phyloP scores from a whole-genome alignment of 257 asterid genomes.

The Knoxia roxburghii region DNA sequence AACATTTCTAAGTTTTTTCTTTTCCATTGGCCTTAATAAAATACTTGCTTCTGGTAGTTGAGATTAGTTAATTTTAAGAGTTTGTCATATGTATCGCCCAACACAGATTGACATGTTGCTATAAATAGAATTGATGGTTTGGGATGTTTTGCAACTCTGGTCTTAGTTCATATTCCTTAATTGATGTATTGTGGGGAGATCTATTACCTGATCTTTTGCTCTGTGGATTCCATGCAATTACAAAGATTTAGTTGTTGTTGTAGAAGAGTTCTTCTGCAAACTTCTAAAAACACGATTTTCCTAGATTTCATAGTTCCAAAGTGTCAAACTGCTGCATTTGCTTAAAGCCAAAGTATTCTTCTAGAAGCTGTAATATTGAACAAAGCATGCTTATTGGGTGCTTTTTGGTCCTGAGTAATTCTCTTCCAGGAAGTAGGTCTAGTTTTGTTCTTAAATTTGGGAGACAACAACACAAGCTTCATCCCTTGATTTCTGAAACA shows the following conservation, averaged over 20 bases:
- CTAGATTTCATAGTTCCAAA: background rate
- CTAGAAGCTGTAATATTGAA: background rate
- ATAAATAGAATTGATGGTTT: background rate
- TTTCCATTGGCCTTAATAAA: background rate
- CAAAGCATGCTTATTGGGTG: background rate
- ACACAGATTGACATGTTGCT: background rate
- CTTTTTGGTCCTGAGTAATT: background rate
- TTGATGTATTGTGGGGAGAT: constrained; percentile 3
- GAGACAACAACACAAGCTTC: background rate
- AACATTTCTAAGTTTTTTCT: background rate
- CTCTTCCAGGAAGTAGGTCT: background rate
- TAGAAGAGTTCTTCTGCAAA: background rate
- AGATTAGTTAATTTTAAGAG: background rate
- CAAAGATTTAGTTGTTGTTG: background rate
- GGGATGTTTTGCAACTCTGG: background rate
- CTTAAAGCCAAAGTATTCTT: background rate
- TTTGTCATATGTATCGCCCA: background rate
- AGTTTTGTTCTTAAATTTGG: constrained; percentile 1
- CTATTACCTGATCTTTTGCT: background rate
- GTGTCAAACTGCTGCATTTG: background rate
- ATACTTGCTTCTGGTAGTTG: background rate
- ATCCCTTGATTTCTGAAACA: constrained; percentile 11
- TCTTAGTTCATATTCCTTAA: background rate
- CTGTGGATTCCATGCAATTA: background rate
- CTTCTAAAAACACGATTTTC: background rate